phyloP scores from a whole-genome alignment of 1,284 basidiomycete species.

The Puccinia polysora region DNA sequence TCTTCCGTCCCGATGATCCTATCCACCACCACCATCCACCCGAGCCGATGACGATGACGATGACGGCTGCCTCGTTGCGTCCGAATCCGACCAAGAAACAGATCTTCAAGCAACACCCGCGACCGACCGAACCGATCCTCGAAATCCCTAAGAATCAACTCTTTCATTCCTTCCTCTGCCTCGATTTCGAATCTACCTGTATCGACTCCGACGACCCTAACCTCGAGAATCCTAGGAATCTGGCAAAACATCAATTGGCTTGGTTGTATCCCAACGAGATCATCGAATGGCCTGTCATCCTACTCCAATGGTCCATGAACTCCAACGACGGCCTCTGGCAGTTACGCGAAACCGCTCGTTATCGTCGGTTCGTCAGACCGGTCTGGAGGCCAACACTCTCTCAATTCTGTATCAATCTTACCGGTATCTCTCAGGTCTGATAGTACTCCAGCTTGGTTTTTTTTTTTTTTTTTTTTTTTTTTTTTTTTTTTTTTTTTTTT shows the following conservation, averaged over 20 bases:
- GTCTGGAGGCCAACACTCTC: conserved; percentile 76
- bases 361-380: conserved; percentile 80
- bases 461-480: not conserved
- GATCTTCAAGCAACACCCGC: too few species aligned
- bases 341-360: conserved; percentile 69
- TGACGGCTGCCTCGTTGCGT: too few species aligned
- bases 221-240: conserved; percentile 16
- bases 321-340: conserved; percentile 36
- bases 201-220: conserved; percentile 28
- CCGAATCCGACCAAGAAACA: too few species aligned
- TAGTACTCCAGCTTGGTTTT: conserved; percentile 41
- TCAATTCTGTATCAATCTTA: conserved; percentile 76
- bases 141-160: conserved; percentile 6
- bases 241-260: conserved; percentile 20
- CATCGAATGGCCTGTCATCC: conserved; percentile 40
- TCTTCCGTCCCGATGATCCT: too few species aligned
- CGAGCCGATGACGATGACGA: too few species aligned
- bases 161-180: conserved; percentile 37
- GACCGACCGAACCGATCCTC: too few species aligned
- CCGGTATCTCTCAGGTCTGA: conserved; percentile 82
- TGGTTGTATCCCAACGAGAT: conserved; percentile 42
- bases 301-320: conserved; percentile 45
- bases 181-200: conserved; percentile 40
- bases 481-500: not conserved
- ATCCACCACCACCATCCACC: too few species aligned